Base-by-base conservation (phyloP, 208 protist species). In the Leptomonas seymouri region DNA sequence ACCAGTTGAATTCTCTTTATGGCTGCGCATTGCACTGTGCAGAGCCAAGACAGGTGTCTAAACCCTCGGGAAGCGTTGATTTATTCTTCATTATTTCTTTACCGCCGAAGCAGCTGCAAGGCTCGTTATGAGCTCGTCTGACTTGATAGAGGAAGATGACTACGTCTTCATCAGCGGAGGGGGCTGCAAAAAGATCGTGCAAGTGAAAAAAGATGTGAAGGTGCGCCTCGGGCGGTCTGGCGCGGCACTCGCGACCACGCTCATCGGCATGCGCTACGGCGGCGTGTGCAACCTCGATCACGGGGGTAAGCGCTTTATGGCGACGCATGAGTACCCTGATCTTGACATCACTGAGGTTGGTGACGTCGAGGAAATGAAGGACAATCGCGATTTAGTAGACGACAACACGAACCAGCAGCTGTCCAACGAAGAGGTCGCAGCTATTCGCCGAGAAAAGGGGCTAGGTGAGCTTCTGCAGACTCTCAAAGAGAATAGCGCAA, bases 131-230 rank as follows among this genome's bases (percentile, higher is more conserved):
- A 73, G 57, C 42, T 49, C 55, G 28, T 61, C 72, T 7, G 62
- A 79, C 42, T 59, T 72, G 28, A 93, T 95, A 48, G 45, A 80
- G 28, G 71, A 91, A 59, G 90, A 85, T 42, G 90, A 97, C 71
- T 87, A 86, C 70, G 93, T 97, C 61, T 86, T 90, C 44, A 80
- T 97, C 64, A 93, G 51, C 58, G 93, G 93, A 25, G 87, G 93
- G 23, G 93, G 87, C 15, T 65, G 76, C 9, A 87, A 76, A 18
- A 86, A 87, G 45, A 85, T 95, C 58, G 80, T 73, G 11, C 76
- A 89, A 41, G 74, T 95, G 21, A 86, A 89, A 59, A 61, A 77
- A 5, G 78, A 81, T 44, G 68, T 71, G 20, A 79, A 74, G 59
- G 49, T 95, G 44, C 86, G 89, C 25, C 81, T 97, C 14, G 90